phyloP scores from a whole-genome alignment of 2,329 filamentous ascomycete species.

The Aspergillus spinulosporus region DNA sequence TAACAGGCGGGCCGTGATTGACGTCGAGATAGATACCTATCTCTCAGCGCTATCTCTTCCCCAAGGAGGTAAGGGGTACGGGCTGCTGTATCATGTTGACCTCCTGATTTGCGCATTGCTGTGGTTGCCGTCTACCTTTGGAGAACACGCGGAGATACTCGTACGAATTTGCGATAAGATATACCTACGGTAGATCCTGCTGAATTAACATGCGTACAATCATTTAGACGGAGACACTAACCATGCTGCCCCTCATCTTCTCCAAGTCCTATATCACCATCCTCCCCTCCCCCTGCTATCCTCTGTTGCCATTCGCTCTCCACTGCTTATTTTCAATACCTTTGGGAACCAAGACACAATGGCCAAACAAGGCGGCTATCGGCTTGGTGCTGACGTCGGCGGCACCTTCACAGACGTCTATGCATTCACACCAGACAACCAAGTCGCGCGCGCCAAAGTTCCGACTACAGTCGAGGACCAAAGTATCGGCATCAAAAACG shows the following conservation, averaged over 20 bases:
- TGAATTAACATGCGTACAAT: too few species aligned
- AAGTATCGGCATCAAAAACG: constrained; percentile 50
- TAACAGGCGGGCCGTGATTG: neutral
- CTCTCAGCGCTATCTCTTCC: neutral
- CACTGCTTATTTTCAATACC: neutral
- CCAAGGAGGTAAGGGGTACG: neutral
- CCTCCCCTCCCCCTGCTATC: neutral
- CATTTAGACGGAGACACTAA: neutral
- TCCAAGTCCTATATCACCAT: neutral
- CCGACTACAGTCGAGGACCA: constrained; percentile 49
- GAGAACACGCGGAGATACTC: neutral
- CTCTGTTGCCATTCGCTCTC: neutral
- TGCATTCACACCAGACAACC: constrained; percentile 48
- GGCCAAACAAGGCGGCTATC: constrained; percentile 11
- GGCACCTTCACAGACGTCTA: constrained; percentile 53
- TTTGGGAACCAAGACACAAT: neutral
- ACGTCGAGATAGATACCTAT: neutral
- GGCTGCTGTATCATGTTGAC: neutral
- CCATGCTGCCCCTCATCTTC: neutral
- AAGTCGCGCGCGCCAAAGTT: constrained; percentile 49
- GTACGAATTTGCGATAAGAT: neutral
- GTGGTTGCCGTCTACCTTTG: neutral
- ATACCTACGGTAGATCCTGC: neutral
- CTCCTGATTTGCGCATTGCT: neutral
- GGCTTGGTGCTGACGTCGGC: constrained; percentile 32